Evolutionary conservation across 495 filamentous ascomycete genomes (phyloP).

Genomic region (Aspergillus indologenus): DNA sequence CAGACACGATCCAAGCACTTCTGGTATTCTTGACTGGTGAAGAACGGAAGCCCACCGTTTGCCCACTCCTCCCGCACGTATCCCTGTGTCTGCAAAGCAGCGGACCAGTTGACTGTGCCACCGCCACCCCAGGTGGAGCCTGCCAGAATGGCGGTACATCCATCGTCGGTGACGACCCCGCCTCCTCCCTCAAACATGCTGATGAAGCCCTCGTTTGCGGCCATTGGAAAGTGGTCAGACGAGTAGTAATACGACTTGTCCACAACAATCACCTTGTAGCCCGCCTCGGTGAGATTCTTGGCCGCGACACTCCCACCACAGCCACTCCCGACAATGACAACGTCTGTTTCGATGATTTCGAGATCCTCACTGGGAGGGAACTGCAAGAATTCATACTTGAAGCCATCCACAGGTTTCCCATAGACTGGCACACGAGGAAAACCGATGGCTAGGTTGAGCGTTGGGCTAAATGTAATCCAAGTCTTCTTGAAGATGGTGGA

Average conservation of each 20-base stretch:
- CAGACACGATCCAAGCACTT: constrained; percentile 69
- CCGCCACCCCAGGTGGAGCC: constrained; percentile 83
- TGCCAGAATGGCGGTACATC: constrained; percentile 56
- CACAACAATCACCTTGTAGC: constrained; percentile 72
- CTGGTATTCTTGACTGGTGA: constrained; percentile 73
- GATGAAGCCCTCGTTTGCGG: constrained; percentile 47
- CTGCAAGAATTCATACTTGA: constrained; percentile 53
- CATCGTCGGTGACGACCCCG: constrained; percentile 57
- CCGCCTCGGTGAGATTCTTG: constrained; percentile 73
- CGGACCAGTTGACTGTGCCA: constrained; percentile 85
- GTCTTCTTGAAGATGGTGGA: constrained; percentile 50
- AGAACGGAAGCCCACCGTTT: constrained; percentile 66
- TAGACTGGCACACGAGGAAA: constrained; percentile 60
- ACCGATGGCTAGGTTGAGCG: constrained; percentile 54
- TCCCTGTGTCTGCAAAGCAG: constrained; percentile 74
- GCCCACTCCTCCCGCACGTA: constrained; percentile 85
- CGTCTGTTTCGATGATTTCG: constrained; percentile 68
- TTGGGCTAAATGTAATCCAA: constrained; percentile 60
- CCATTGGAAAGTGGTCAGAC: constrained; percentile 71
- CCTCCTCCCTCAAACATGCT: constrained; percentile 66
- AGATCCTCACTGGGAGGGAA: constrained; percentile 43
- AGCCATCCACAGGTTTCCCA: constrained; percentile 56
- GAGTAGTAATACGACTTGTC: constrained; percentile 79
- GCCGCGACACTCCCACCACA: constrained; percentile 84
- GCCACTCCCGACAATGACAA: constrained; percentile 82